Evolutionary conservation across 2,329 filamentous ascomycete genomes (phyloP), one percentile per base, ranked within the genome.

Genomic region (Calonectria leucothoes): DNA sequence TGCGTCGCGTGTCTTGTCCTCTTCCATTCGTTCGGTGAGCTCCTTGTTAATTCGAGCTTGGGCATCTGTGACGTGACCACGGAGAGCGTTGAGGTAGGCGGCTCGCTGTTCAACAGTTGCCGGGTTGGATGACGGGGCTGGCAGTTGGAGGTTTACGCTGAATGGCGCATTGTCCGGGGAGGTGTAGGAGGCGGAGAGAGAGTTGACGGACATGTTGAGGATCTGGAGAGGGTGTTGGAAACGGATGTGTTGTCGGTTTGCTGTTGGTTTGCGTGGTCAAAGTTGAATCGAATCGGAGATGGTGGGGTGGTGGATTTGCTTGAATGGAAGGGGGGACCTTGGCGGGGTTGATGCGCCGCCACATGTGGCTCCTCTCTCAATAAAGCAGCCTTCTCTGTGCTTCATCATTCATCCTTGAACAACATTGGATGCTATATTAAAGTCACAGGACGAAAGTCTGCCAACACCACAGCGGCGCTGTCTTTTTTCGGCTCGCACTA

Each of bases 1-100:
- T 1, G 84, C 84, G 20, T 87, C 88, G 17, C 86, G 85, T 11
- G 84, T 85, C 81, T 93, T 93, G 81, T 95, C 94, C 74, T 93
- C 89, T 45, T 93, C 93, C 94, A 96, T 96, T 71, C 92, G 91
- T 66, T 87, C 82, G 6, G 94, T 96, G 72, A 96, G 87, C 82
- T 94, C 92, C 75, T 85, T 86, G 84, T 96, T 96, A 82, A 96
- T 86, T 65, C 88, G 86, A 70, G 88, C 88, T 82, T 96, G 94
- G n/a, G 93, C 85, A 11, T 87, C 82, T 1, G 85, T 82, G 35
- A 91, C 87, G n/a, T 90, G 89, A 15, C 84, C 79, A 59, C 92
- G 90, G 14, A 96, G 89, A 31, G 87, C 82, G 49, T 84, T 80
- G 33, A 96, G 90, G 82, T 93, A 94, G 11, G 85, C 83, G 2